Conservation (phyloP, 1,284 basidiomycete genomes). For the Boletus calvinii region DNA sequence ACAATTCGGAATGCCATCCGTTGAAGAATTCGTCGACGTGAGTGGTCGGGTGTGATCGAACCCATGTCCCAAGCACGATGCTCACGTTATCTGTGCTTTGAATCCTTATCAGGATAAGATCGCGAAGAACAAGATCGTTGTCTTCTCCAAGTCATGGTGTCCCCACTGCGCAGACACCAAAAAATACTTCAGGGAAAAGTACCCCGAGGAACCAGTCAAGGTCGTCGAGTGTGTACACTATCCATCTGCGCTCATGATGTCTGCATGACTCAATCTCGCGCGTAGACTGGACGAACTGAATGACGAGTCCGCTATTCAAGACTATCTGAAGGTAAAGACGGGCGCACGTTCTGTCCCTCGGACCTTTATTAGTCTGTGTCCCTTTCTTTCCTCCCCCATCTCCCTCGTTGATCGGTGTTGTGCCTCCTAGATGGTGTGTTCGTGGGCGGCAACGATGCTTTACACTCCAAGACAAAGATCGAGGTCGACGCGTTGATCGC, state of each 20-base stretch:
- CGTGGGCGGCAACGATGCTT: slow-evolving; percentile 28
- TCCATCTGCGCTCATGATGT: too few species aligned
- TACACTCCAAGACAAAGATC: slow-evolving; percentile 9
- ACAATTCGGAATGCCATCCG: slow-evolving; percentile 32
- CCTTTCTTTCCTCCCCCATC: background rate
- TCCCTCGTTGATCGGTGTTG: background rate
- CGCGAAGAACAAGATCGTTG: slow-evolving; percentile 54
- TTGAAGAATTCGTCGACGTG: slow-evolving; percentile 45
- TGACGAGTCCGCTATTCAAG: slow-evolving; percentile 22
- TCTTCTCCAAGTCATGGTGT: slow-evolving; percentile 72
- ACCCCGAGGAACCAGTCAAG: slow-evolving; percentile 46
- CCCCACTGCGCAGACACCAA: slow-evolving; percentile 64
- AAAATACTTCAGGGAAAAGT: slow-evolving; percentile 48
- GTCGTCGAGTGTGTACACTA: slow-evolving; percentile 56
- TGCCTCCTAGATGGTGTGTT: slow-evolving; percentile 15
- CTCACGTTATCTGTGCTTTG: background rate
- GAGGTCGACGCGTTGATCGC: slow-evolving; percentile 19
- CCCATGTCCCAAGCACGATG: too few species aligned
- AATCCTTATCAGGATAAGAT: slow-evolving; percentile 46
- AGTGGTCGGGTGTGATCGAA: slow-evolving; percentile 3
- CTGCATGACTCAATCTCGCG: background rate
- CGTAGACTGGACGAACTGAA: slow-evolving; percentile 21
- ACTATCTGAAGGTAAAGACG: slow-evolving; percentile 25
- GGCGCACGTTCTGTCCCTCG: slow-evolving; percentile 28
- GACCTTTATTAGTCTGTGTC: slow-evolving; percentile 28